Evolutionary conservation across 495 filamentous ascomycete species (phyloP).

Genomic region (Podospora tetraspora): DNA sequence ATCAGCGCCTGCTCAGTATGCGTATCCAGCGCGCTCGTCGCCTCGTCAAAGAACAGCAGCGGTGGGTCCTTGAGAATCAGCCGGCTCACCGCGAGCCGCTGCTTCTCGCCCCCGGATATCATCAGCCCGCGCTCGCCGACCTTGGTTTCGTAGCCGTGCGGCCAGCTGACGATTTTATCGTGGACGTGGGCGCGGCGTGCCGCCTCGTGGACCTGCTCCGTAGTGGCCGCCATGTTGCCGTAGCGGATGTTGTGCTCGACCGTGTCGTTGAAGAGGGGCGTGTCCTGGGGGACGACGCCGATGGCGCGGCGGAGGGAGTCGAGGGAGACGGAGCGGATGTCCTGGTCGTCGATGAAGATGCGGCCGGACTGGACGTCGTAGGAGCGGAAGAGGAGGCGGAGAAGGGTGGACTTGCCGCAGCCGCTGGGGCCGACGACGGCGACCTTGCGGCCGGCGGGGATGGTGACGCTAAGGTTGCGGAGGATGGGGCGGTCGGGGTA

Average conservation of each 20-base stretch:
- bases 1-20: constrained; percentile 91
- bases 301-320: constrained; percentile 81
- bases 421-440: constrained; percentile 93
- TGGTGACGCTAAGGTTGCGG: constrained; percentile 75
- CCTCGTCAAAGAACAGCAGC: constrained; percentile 94
- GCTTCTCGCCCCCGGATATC: constrained; percentile 97
- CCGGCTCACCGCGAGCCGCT: constrained; percentile 81
- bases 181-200: constrained; percentile 80
- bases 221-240: constrained; percentile 74
- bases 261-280: constrained; percentile 91
- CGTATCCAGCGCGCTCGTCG: constrained; percentile 92
- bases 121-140: constrained; percentile 97
- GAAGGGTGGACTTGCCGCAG: constrained; percentile 91
- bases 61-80: constrained; percentile 89
- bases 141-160: constrained; percentile 83
- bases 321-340: constrained; percentile 74
- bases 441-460: constrained; percentile 92
- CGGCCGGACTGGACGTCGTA: constrained; percentile 86
- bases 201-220: constrained; percentile 66
- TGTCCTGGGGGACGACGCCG: constrained; percentile 96
- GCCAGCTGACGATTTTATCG: constrained; percentile 69
- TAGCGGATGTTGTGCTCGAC: constrained; percentile 95
- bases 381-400: constrained; percentile 86
- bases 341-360: constrained; percentile 90
- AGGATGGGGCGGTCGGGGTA: constrained; percentile 82